These are phyloP conservation scores for Trifolium repens DNA, from an alignment of 306 rosid species.

Conservation along the genomic window DNA sequence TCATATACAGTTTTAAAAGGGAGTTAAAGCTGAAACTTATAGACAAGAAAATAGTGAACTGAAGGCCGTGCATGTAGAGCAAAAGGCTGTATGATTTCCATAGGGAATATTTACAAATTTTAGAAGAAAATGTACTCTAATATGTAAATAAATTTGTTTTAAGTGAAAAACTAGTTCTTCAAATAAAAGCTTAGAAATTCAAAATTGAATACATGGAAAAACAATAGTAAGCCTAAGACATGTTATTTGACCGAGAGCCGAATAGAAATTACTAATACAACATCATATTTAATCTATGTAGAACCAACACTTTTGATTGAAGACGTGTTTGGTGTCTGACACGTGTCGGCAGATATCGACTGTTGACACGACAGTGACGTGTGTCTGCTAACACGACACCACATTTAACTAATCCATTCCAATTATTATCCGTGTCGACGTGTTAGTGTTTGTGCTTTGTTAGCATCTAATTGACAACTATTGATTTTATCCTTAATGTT, in stretches of 20 bases:
- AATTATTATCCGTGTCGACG: background rate
- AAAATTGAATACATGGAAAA: background rate
- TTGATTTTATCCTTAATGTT: background rate
- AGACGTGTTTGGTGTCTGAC: background rate
- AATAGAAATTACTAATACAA: background rate
- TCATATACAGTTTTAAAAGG: constrained; percentile 19
- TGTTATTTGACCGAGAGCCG: background rate
- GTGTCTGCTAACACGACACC: too few species aligned
- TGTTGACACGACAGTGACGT: background rate
- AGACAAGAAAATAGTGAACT: constrained; percentile 21
- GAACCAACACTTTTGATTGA: background rate
- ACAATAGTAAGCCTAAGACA: background rate
- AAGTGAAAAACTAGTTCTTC: constrained; percentile 1
- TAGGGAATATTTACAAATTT: constrained; percentile 8
- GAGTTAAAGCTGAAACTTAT: background rate
- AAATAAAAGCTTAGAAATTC: background rate
- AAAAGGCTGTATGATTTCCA: constrained; percentile 21
- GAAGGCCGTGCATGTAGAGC: background rate
- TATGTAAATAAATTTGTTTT: background rate
- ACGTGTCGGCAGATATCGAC: background rate
- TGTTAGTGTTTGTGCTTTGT: background rate
- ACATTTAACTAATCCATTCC: background rate
- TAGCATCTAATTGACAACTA: background rate
- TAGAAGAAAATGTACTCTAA: background rate
- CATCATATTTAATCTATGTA: background rate